Percentiles rank a stretch among this genome's conserved stretches.
These are phyloP conservation scores for Pseudodiploospora longispora DNA, from an alignment of 2,329 filamentous ascomycete genomes.

Conservation along the genomic window DNA sequence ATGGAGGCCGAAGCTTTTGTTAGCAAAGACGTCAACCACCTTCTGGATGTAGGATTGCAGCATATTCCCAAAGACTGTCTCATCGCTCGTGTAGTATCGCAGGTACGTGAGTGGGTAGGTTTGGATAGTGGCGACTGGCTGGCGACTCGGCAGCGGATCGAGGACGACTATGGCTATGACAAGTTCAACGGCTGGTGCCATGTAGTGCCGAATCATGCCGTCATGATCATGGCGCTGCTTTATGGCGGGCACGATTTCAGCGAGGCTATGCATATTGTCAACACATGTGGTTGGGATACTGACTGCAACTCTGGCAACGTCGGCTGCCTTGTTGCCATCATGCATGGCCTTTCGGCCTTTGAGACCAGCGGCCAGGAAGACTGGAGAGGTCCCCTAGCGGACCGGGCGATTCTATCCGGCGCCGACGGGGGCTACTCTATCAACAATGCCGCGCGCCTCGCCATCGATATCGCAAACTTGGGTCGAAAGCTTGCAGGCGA, in stretches of 20 bases:
- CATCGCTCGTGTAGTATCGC: constrained; percentile 18
- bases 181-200: constrained; percentile 24
- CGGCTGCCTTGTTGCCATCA: constrained; percentile 26
- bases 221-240: constrained; percentile 25
- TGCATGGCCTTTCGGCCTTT: constrained; percentile 23
- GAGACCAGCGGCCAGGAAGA: constrained; percentile 13
- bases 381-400: constrained; percentile 27
- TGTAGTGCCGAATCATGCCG: constrained; percentile 25
- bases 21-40: constrained; percentile 21
- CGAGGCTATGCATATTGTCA: constrained; percentile 27
- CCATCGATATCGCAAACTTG: constrained; percentile 20
- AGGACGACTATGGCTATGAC: constrained; percentile 20
- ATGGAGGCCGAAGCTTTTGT: constrained; percentile 31
- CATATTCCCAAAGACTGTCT: constrained; percentile 20
- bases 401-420: constrained; percentile 26
- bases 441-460: constrained; percentile 26
- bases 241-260: constrained; percentile 22
- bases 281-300: constrained; percentile 30
- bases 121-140: constrained; percentile 21
- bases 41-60: constrained; percentile 22
- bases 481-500: constrained; percentile 18
- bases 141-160: constrained; percentile 25
- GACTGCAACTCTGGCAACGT: constrained; percentile 31
- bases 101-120: constrained; percentile 18
- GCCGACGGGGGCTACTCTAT: constrained; percentile 28